A percentile compares a stretch with the other conserved stretches of the same genome.
phyloP scores from a whole-genome alignment of 2,329 filamentous ascomycete species.

The Cladosporium sp. region DNA sequence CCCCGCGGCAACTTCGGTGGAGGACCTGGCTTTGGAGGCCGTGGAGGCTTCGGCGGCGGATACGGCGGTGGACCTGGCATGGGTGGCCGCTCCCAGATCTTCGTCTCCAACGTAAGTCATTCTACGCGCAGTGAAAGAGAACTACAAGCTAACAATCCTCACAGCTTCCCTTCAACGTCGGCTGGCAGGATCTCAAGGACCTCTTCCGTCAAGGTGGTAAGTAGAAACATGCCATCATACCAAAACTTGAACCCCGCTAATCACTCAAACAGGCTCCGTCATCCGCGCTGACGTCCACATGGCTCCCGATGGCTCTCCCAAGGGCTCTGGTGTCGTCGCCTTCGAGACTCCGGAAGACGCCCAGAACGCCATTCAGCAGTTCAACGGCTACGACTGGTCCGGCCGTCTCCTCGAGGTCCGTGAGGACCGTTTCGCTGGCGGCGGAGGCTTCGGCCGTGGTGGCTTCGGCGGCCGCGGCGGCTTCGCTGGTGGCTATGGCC shows the following conservation, averaged over 20 bases:
- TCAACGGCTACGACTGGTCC: slow-evolving; percentile 99
- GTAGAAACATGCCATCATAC: slow-evolving; percentile 43
- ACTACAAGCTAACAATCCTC: slow-evolving; percentile 29
- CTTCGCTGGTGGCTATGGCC: slow-evolving; percentile 50
- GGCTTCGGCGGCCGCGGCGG: slow-evolving; percentile 42
- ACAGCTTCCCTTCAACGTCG: slow-evolving; percentile 94
- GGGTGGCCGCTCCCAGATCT: slow-evolving; percentile 83
- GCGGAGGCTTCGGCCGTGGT: slow-evolving; percentile 41
- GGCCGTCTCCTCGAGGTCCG: slow-evolving; percentile 90
- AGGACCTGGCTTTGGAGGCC: slow-evolving; percentile 54
- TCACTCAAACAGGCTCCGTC: slow-evolving; percentile 67
- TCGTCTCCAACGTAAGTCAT: slow-evolving; percentile 91
- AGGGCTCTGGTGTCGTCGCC: slow-evolving; percentile 94
- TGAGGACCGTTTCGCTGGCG: slow-evolving; percentile 87
- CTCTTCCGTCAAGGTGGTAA: slow-evolving; percentile 96
- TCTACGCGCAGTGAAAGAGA: neutral
- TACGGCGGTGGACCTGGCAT: slow-evolving; percentile 52
- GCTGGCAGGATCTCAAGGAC: slow-evolving; percentile 99
- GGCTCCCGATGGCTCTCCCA: slow-evolving; percentile 87
- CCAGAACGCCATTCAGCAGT: slow-evolving; percentile 92
- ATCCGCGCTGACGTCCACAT: slow-evolving; percentile 94
- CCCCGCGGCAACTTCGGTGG: slow-evolving; percentile 63
- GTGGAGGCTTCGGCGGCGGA: slow-evolving; percentile 55
- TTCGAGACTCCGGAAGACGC: slow-evolving; percentile 95
- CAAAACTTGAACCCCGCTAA: slow-evolving; percentile 22